These are phyloP conservation scores for Ascochyta koolunga DNA, from an alignment of 2,329 filamentous ascomycete species.

Conservation along the genomic window DNA sequence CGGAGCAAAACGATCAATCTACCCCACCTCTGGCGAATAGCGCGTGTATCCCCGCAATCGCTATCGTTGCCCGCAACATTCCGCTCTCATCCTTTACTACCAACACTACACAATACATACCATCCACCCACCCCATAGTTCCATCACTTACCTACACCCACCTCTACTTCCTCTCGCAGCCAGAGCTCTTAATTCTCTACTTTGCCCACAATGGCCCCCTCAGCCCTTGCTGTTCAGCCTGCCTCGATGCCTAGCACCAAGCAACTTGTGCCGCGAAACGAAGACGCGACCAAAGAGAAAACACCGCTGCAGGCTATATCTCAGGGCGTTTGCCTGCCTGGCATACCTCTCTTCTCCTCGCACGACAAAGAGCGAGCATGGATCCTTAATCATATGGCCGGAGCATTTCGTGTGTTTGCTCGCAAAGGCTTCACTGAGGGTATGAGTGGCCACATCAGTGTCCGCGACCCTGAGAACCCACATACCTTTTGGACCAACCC, in stretches of 20 bases:
- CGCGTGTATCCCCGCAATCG: too few species aligned
- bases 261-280: conserved; percentile 25
- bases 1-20: too few species aligned
- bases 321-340: conserved; percentile 55
- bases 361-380: conserved; percentile 65
- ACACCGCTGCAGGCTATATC: conserved; percentile 52
- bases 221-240: conserved; percentile 28
- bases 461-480: conserved; percentile 68
- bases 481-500: conserved; percentile 73
- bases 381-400: conserved; percentile 69
- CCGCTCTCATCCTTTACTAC: too few species aligned
- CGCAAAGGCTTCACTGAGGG: conserved; percentile 71
- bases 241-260: conserved; percentile 18
- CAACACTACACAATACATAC: too few species aligned
- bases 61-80: too few species aligned
- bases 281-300: conserved; percentile 32
- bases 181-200: too few species aligned
- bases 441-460: conserved; percentile 71
- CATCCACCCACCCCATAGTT: too few species aligned
- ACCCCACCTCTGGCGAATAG: too few species aligned
- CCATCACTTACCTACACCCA: too few species aligned
- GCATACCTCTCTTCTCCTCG: conserved; percentile 63
- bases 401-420: conserved; percentile 70
- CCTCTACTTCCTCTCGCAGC: too few species aligned
- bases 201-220: conserved; percentile 38